These are phyloP conservation scores for Phoma sp. DNA, from an alignment of 2,329 filamentous ascomycete genomes.

Conservation along the genomic window DNA sequence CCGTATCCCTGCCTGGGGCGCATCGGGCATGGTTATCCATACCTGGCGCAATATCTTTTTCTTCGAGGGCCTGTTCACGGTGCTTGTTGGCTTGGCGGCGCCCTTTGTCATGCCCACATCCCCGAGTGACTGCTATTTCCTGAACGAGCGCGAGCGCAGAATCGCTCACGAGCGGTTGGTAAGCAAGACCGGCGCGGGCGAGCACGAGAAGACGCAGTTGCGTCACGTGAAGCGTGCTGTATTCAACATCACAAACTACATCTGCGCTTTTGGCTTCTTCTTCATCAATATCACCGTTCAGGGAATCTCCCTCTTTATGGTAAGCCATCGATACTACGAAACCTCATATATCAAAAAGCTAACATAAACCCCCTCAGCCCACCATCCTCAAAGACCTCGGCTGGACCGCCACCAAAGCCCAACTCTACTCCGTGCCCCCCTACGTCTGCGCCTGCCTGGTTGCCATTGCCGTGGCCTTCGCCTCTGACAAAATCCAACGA, in stretches of 20 bases:
- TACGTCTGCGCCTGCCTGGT: slow-evolving; percentile 47
- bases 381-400: slow-evolving; percentile 48
- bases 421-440: slow-evolving; percentile 49
- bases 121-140: slow-evolving; percentile 57
- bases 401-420: slow-evolving; percentile 47
- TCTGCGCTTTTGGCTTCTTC: slow-evolving; percentile 65
- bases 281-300: slow-evolving; percentile 67
- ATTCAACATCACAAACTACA: slow-evolving; percentile 64
- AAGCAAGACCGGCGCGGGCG: slow-evolving; percentile 55
- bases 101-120: slow-evolving; percentile 60
- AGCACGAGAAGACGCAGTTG: slow-evolving; percentile 56
- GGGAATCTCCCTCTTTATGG: slow-evolving; percentile 49
- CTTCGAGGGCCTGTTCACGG: slow-evolving; percentile 65
- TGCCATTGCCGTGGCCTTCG: slow-evolving; percentile 45
- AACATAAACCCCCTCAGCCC: slow-evolving; percentile 26
- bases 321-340: slow-evolving; percentile 16
- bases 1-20: slow-evolving; percentile 60
- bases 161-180: slow-evolving; percentile 61
- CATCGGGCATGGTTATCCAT: slow-evolving; percentile 51
- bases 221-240: slow-evolving; percentile 60
- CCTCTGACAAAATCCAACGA: slow-evolving; percentile 46
- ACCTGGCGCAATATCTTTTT: slow-evolving; percentile 63
- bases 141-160: slow-evolving; percentile 60
- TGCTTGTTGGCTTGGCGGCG: slow-evolving; percentile 55
- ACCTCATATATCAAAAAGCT: too few species aligned